phyloP scores from a whole-genome alignment of 306 rosid genomes.

The Spatholobus suberectus region DNA sequence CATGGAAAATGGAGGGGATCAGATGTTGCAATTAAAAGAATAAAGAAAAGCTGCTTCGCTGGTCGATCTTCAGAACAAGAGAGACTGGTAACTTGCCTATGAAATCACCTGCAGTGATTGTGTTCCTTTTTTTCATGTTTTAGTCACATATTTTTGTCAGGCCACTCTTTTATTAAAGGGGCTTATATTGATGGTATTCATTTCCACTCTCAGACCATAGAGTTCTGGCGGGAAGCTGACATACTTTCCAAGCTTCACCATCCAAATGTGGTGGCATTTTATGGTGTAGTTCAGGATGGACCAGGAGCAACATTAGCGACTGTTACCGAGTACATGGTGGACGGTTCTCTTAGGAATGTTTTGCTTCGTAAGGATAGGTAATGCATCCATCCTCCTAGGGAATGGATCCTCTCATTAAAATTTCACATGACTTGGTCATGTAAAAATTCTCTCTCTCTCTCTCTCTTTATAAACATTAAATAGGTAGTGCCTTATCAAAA shows the following conservation, averaged over 20 bases:
- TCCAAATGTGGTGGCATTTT: constrained; percentile 93
- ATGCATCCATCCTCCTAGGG: constrained; percentile 6
- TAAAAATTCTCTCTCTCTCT: neutral
- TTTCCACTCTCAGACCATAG: constrained; percentile 62
- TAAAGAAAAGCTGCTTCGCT: constrained; percentile 87
- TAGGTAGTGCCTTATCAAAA: neutral
- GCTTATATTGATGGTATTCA: constrained; percentile 29
- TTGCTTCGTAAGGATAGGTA: constrained; percentile 91
- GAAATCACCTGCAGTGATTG: constrained; percentile 9
- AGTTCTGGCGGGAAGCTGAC: constrained; percentile 94
- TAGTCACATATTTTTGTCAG: neutral
- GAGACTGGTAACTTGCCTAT: constrained; percentile 69
- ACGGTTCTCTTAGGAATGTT: constrained; percentile 90
- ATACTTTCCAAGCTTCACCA: constrained; percentile 95
- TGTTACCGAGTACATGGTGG: constrained; percentile 87
- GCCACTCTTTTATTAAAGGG: constrained; percentile 11
- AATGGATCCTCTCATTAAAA: neutral
- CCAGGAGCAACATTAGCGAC: constrained; percentile 90
- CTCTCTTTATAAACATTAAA: neutral
- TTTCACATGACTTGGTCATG: neutral
- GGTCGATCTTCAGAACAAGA: constrained; percentile 91
- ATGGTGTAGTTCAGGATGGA: constrained; percentile 94
- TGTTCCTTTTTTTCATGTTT: constrained; percentile 20
- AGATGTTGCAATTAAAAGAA: constrained; percentile 91
- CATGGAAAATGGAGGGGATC: constrained; percentile 95